These are phyloP conservation scores for Tanacetum coccineum DNA, from an alignment of 129 eudicot species.

Conservation along the genomic window DNA sequence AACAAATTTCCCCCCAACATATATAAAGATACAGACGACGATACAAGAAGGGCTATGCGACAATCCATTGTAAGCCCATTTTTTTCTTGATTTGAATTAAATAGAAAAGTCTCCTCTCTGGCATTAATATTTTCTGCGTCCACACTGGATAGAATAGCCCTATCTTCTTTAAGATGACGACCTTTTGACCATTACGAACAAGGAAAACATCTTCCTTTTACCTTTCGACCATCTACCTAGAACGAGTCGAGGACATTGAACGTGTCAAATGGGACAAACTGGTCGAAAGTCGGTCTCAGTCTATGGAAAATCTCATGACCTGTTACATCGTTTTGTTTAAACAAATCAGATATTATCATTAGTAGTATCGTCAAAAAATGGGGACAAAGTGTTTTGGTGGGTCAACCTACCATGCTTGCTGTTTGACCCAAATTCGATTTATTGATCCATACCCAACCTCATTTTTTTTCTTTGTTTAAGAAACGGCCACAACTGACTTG, in stretches of 20 bases:
- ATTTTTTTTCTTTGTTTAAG: too few relatives aligned
- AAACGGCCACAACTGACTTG: background rate
- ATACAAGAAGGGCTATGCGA: constrained; percentile 91
- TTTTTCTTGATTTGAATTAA: background rate
- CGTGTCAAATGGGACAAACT: too few relatives aligned
- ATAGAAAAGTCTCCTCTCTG: background rate
- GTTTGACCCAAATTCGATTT: too few relatives aligned
- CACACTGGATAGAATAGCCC: background rate
- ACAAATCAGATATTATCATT: background rate
- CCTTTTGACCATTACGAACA: too few relatives aligned
- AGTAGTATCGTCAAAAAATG: background rate
- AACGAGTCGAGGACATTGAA: too few relatives aligned
- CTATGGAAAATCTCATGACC: too few relatives aligned
- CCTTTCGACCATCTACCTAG: background rate
- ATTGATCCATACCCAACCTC: too few relatives aligned
- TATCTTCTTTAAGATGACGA: background rate
- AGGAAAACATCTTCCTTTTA: too few relatives aligned
- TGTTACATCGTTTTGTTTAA: too few relatives aligned
- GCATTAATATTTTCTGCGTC: background rate
- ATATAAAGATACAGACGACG: constrained; percentile 87
- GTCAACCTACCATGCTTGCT: too few relatives aligned
- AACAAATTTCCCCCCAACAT: constrained; percentile 92
- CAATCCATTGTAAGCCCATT: constrained; percentile 81
- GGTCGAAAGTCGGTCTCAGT: too few relatives aligned
- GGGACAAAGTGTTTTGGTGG: background rate